Evolutionary conservation across 352 stramenopile species (phyloP), one percentile per base, ranked within the genome.

Genomic region (Phytophthora foliorum): DNA sequence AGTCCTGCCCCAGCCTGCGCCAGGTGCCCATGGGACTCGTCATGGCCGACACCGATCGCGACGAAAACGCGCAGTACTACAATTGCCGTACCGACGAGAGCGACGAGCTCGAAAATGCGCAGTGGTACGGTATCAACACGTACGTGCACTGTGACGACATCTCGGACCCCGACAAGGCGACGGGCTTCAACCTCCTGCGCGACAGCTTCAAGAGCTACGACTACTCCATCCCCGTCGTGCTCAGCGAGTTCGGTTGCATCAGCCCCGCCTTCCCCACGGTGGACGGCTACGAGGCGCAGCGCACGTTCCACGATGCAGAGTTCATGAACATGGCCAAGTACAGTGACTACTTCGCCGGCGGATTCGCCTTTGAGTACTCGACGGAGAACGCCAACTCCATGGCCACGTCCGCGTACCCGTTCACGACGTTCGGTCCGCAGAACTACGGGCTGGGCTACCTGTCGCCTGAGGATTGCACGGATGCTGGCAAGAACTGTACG

Each of bases 91-190:
- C 82, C 7, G 76, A 91, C 51, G 55, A 63, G 21, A 66, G 38
- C 9, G 85, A 96, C 69, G 36, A 74, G 53, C 72, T 91, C 16
- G 88, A 97, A 70, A 81, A 81, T 29, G 81, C 85, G 13, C 82
- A 96, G 72, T 97, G 87, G 87, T 97, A 94, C 63, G 88, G 88
- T 29, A 77, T 97, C 55, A 97, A 96, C 67, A 76, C 79, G 39
- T 96, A 96, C 64, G 64, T 93, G 16, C 80, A 93, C 32, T 97
- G 90, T 64, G 76, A 93, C 53, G 69, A 82, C 57, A 78, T 76
- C 42, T 73, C 60, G 13, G 77, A 88, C 55, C 56, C 77, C 17
- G 50, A 21, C 1, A 76, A 90, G 11, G 75, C 73, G 14, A 63
- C 68, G 14, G 88, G 88, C 2, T 95, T 91, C 61, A 82, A 88